Evolutionary conservation across 2,329 filamentous ascomycete genomes (phyloP), one percentile per base, ranked within the genome.

Genomic region (Hypoxylon sp.): DNA sequence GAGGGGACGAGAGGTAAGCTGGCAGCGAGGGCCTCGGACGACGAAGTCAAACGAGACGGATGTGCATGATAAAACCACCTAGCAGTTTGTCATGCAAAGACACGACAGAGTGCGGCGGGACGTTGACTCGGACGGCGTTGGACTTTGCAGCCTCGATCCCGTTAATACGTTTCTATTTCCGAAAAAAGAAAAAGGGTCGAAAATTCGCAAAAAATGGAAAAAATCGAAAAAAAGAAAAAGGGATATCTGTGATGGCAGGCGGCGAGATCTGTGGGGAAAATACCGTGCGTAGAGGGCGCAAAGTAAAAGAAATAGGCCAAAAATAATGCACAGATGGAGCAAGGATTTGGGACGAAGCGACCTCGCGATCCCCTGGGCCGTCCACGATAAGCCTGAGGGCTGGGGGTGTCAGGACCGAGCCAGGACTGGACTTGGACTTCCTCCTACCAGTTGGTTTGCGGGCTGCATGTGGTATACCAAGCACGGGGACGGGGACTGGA

Each of bases 331-430:
- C 56, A 57, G 56, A 62, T 60, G 54, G 49, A 59, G 46, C 54
- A 57, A 57, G 54, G 54, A 42, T 57, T 57, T n/a, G n/a, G 49
- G 46, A 55, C 48, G 59, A 62, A 65, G 62, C 56, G 60, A 64
- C 41, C 59, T 61, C 54, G 55, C 49, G 48, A 65, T 18, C 54
- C 60, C 62, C 62, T 61, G 56, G 46, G 48, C 58, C 54, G 62
- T 60, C 54, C 48, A 65, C 54, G 62, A 64, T 64, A 64, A 62
- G 59, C 55, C 49, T 42, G 48, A n/a, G n/a, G n/a, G n/a, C n/a
- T n/a, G n/a, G n/a, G 58, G 55, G 50, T 62, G 52, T 60, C 53
- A 50, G 57, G 49, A 50, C 41, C 33, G 60, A 60, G 45, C 56
- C 55, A 38, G 55, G 59, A 62, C 48, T 52, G 24, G 45, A 52